Conservation (phyloP, 2,329 filamentous ascomycete genomes). For the Neonectria coccinea region DNA sequence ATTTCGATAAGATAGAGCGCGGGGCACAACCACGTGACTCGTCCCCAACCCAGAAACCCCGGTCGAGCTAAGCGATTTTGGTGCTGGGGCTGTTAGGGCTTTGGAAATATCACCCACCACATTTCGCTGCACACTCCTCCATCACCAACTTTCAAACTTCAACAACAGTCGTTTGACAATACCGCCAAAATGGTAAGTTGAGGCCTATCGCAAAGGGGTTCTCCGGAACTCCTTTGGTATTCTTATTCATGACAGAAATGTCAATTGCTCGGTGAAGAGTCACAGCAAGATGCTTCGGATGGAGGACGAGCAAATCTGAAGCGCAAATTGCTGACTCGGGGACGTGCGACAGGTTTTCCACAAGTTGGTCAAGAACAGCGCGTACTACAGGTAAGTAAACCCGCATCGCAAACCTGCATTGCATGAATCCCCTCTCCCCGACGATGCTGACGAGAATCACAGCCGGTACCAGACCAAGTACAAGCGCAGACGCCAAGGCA, state of each 20-base stretch:
- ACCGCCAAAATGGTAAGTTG: constrained; percentile 78
- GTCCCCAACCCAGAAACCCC: constrained; percentile 52
- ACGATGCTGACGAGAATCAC: constrained; percentile 47
- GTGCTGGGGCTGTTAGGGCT: constrained; percentile 53
- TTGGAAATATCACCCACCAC: constrained; percentile 56
- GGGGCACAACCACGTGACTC: constrained; percentile 50
- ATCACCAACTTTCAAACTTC: constrained; percentile 52
- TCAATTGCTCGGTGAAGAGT: constrained; percentile 69
- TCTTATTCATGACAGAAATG: constrained; percentile 57
- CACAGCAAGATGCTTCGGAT: constrained; percentile 99
- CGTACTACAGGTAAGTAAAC: constrained; percentile 92
- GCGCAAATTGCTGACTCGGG: constrained; percentile 99
- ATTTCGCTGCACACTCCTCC: constrained; percentile 46
- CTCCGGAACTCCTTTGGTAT: constrained; percentile 38
- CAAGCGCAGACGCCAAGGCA: constrained; percentile 94
- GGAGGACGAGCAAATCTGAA: constrained; percentile 78
- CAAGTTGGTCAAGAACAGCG: constrained; percentile 97
- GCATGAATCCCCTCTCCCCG: neutral
- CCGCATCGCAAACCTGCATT: neutral
- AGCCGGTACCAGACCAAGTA: constrained; percentile 99
- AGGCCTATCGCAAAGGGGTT: constrained; percentile 51
- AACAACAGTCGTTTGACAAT: constrained; percentile 59
- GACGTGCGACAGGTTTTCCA: constrained; percentile 79
- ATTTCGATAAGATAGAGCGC: constrained; percentile 24
- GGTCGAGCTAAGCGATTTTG: constrained; percentile 39